These are phyloP conservation scores for Aspergillus steynii DNA, from an alignment of 495 filamentous ascomycete genomes.

Conservation along the genomic window DNA sequence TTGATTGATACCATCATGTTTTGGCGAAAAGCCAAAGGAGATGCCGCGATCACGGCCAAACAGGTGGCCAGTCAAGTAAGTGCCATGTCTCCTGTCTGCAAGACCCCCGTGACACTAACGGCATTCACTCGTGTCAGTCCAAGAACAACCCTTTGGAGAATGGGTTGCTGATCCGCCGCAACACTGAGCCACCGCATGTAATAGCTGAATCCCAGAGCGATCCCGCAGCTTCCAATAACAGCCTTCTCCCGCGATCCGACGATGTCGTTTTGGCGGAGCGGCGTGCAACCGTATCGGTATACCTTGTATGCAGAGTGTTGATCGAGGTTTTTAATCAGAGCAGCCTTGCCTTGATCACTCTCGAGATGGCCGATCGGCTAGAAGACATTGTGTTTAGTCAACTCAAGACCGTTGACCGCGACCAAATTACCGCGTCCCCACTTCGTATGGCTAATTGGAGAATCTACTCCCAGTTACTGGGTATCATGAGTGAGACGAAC, in stretches of 20 bases:
- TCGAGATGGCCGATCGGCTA: conserved; percentile 84
- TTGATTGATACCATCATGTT: conserved; percentile 96
- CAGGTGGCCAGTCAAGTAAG: conserved; percentile 64
- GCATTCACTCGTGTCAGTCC: conserved; percentile 21
- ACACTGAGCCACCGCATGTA: conserved; percentile 53
- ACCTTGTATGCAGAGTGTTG: conserved; percentile 88
- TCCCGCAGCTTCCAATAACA: conserved; percentile 22
- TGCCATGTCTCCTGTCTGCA: not conserved
- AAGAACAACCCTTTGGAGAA: conserved; percentile 34
- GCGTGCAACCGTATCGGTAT: conserved; percentile 88
- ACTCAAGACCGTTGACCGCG: conserved; percentile 81
- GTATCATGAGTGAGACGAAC: conserved; percentile 90
- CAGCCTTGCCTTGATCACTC: conserved; percentile 74
- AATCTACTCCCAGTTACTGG: conserved; percentile 85
- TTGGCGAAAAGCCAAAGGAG: conserved; percentile 93
- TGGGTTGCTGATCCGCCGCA: conserved; percentile 48
- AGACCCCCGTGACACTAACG: conserved; percentile 1
- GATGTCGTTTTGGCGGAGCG: conserved; percentile 76
- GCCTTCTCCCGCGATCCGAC: conserved; percentile 60
- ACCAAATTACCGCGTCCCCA: conserved; percentile 73
- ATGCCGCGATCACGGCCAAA: conserved; percentile 67
- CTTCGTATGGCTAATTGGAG: conserved; percentile 92
- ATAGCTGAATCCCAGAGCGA: conserved; percentile 31
- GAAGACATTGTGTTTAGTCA: conserved; percentile 95
- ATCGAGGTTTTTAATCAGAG: conserved; percentile 93